Evolutionary conservation across 108 stramenopile species (phyloP).

Genomic region (Cyclotella cryptica): DNA sequence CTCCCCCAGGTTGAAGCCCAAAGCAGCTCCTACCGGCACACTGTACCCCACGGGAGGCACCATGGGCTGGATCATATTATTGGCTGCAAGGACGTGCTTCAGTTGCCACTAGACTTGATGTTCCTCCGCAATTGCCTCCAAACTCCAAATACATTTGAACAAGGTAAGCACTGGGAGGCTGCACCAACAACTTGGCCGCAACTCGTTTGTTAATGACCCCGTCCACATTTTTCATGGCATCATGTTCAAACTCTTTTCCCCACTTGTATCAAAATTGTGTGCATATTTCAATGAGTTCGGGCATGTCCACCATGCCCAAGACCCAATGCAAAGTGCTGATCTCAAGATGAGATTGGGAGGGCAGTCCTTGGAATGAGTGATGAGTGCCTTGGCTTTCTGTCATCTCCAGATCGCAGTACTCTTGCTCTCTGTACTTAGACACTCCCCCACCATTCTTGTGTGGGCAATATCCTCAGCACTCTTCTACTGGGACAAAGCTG

Average conservation of each 20-base stretch:
- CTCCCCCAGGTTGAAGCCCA: constrained; percentile 53
- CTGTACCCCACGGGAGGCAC: constrained; percentile 78
- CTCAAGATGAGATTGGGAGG: constrained; percentile 77
- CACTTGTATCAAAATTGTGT: constrained; percentile 89
- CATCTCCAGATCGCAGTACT: too few relatives aligned
- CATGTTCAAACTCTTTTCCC: constrained; percentile 84
- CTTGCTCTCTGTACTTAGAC: too few relatives aligned
- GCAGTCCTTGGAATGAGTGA: constrained; percentile 70
- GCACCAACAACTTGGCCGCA: constrained; percentile 84
- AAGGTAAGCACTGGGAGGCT: constrained; percentile 81
- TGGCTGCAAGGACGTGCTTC: constrained; percentile 48
- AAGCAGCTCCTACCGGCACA: constrained; percentile 68
- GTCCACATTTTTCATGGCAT: constrained; percentile 74
- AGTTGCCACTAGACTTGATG: constrained; percentile 87
- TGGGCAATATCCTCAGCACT: too few relatives aligned
- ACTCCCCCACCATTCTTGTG: too few relatives aligned
- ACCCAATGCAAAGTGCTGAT: constrained; percentile 88
- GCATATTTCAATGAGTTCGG: constrained; percentile 75
- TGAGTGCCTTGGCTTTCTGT: too few relatives aligned
- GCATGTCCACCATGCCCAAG: constrained; percentile 75
- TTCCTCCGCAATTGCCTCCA: constrained; percentile 87
- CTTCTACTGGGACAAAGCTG: too few relatives aligned
- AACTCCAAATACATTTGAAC: constrained; percentile 90
- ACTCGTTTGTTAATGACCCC: constrained; percentile 91
- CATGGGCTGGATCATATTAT: constrained; percentile 76